These are phyloP conservation scores for Verticillium zaregamsianum DNA, from an alignment of 2,329 filamentous ascomycete species.

Conservation along the genomic window DNA sequence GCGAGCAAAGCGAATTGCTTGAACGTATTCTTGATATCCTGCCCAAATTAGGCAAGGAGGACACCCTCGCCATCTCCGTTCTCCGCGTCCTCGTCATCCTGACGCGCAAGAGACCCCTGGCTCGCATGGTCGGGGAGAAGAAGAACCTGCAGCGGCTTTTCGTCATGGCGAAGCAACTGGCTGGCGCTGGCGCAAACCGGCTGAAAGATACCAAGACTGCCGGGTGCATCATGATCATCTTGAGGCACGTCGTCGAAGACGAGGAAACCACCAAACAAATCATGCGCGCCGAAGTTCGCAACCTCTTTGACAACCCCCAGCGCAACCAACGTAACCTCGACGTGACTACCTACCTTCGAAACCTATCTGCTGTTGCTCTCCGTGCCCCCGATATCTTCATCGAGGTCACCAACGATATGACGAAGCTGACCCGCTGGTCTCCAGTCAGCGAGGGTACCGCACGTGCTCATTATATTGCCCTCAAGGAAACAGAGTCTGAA, in stretches of 20 bases:
- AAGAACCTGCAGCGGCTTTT: conserved; percentile 87
- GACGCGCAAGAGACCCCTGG: conserved; percentile 72
- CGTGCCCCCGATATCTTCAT: conserved; percentile 83
- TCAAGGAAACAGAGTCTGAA: conserved; percentile 30
- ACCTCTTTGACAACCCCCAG: conserved; percentile 61
- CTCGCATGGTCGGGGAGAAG: conserved; percentile 76
- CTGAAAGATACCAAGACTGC: conserved; percentile 54
- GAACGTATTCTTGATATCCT: conserved; percentile 77
- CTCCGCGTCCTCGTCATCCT: conserved; percentile 82
- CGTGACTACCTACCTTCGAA: conserved; percentile 67
- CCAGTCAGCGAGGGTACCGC: conserved; percentile 27
- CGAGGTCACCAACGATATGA: conserved; percentile 78
- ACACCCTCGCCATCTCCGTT: conserved; percentile 76
- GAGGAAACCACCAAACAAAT: conserved; percentile 86
- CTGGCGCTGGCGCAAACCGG: conserved; percentile 70
- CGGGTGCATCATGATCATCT: conserved; percentile 72
- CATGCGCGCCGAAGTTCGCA: conserved; percentile 83
- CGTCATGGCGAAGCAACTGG: conserved; percentile 90
- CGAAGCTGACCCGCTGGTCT: conserved; percentile 66
- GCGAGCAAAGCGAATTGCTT: conserved; percentile 69
- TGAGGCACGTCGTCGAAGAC: conserved; percentile 93
- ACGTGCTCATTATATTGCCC: conserved; percentile 30
- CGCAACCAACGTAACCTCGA: conserved; percentile 58
- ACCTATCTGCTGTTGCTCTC: conserved; percentile 73
- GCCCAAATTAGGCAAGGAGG: conserved; percentile 82